Evolutionary conservation across 2,329 filamentous ascomycete species (phyloP).

Genomic region (Sclerotinia glacialis): DNA sequence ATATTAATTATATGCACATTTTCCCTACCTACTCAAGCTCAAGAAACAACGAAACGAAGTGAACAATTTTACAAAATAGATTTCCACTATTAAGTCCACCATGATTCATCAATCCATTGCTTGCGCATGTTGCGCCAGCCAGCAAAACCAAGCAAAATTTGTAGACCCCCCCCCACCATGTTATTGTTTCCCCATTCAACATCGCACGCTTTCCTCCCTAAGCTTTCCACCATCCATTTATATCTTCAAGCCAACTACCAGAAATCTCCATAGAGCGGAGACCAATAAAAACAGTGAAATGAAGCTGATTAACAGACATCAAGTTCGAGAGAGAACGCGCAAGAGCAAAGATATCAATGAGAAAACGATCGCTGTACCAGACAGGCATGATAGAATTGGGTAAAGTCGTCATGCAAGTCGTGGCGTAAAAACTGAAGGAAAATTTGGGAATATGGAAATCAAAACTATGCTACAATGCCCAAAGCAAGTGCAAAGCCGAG

Average conservation of each 20-base stretch:
- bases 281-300: constrained; percentile 28
- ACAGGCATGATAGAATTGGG: constrained; percentile 53
- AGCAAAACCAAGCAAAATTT: constrained; percentile 31
- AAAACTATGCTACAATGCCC: constrained; percentile 17
- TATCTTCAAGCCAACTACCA: constrained; percentile 27
- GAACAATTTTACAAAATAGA: constrained; percentile 32
- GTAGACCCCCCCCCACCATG: constrained; percentile 21
- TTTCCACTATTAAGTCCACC: constrained; percentile 37
- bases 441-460: constrained; percentile 35
- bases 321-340: constrained; percentile 24
- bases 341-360: constrained; percentile 26
- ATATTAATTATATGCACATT: constrained; percentile 19
- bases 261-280: constrained; percentile 34
- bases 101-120: constrained; percentile 32
- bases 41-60: not conserved
- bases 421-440: constrained; percentile 38
- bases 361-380: constrained; percentile 56
- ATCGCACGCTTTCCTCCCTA: constrained; percentile 19
- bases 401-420: constrained; percentile 56
- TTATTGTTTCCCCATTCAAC: constrained; percentile 25
- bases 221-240: constrained; percentile 26
- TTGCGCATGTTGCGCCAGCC: constrained; percentile 27
- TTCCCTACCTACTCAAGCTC: constrained; percentile 1
- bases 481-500: constrained; percentile 38
- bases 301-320: constrained; percentile 23